Conservation (phyloP, 805 yeast species). For the Wickerhamiella shivajii region DNA sequence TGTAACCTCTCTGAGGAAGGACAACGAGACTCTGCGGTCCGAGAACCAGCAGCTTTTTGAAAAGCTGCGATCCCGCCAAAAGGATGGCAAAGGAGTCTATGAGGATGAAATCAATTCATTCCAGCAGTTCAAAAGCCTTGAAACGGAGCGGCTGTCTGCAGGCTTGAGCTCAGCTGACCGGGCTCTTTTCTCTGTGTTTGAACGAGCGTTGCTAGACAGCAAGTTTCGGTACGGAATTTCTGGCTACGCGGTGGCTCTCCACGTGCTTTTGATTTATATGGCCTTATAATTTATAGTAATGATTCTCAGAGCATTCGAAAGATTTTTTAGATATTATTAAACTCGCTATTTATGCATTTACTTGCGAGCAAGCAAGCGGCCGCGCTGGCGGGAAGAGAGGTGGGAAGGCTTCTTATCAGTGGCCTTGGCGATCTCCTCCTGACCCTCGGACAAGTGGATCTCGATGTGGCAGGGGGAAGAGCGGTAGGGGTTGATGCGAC, state of each 20-base stretch:
- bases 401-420: conserved; percentile 50
- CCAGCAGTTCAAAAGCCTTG: conserved; percentile 64
- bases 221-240: conserved; percentile 57
- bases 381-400: conserved; percentile 83
- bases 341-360: too few species aligned
- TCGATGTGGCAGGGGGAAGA: conserved; percentile 98
- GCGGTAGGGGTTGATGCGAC: conserved; percentile 99
- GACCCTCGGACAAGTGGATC: conserved; percentile 89
- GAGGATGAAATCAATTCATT: conserved; percentile 73
- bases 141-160: conserved; percentile 58
- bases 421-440: conserved; percentile 87
- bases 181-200: conserved; percentile 37
- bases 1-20: conserved; percentile 47
- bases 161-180: conserved; percentile 66
- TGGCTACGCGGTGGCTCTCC: conserved; percentile 59
- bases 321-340: too few species aligned
- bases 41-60: conserved; percentile 76
- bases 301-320: too few species aligned
- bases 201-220: conserved; percentile 63
- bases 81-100: conserved; percentile 40
- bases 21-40: conserved; percentile 44
- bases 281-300: conserved; percentile 3
- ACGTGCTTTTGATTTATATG: conserved; percentile 36
- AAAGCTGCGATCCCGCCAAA: conserved; percentile 29
- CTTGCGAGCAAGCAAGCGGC: conserved; percentile 80